Base-by-base conservation (phyloP, 192 early-diverging fungal genomes). In the Podila verticillata region DNA sequence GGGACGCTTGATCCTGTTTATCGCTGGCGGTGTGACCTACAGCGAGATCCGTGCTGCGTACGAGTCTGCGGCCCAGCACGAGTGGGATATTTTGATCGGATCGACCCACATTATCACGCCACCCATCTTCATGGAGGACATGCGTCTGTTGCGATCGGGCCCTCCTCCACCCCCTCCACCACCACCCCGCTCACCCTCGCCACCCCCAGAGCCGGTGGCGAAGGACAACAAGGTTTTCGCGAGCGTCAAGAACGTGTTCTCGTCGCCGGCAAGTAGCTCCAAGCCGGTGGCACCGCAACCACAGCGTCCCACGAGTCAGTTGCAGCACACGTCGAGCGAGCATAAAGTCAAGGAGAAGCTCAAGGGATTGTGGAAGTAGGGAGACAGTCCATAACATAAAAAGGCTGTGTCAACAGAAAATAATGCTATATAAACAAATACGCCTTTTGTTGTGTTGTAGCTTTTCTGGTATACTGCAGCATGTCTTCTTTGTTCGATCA, bases 31-130 rank as follows among this genome's bases (percentile, higher is more conserved):
- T 26, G 80, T 93, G 61, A 84, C 84, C 13, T 94, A 89, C 48
- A 90, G 90, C 48, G 95, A 96, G 79, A 84, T 96, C 54, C 87
- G 93, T 60, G 70, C 84, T 4, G 81, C 83, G 8, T 94, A 94
- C 64, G 93, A 95, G 59, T 62, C 92, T 6, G 83, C 88, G 4
- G 85, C 87, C 26, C 84, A 87, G 24, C 82, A 84, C 58, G 84
- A 88, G 63, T 83, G 92, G 51, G 95, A 96, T 65, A 87, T 95
- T 2, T 74, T 94, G 58, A 86, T 95, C 54, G 95, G 94, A 15
- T 93, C 93, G 4, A 95, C 92, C 4, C 89, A 93, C 61, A 84
- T 94, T 5, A 88, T 92, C 22, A 91, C 92, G 22, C 89, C 94
- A n/a, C 83, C 84, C 2, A 74, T 89, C 65, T 94, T 94, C 73